These are phyloP conservation scores for Phytomonas francai DNA, from an alignment of 208 protist genomes.

Conservation along the genomic window DNA sequence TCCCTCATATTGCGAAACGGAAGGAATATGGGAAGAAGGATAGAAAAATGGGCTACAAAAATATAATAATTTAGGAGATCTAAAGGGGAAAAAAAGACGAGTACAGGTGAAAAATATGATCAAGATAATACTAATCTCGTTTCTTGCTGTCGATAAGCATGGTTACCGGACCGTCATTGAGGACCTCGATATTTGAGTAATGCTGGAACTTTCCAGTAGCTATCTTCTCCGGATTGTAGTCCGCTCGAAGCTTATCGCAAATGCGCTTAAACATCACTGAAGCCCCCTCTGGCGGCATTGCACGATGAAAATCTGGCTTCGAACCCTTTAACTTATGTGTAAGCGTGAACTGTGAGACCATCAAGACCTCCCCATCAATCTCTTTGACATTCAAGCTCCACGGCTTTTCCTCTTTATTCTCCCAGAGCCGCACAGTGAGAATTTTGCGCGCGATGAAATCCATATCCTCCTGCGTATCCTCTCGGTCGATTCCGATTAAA, in stretches of 20 bases:
- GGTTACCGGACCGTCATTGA: conserved; percentile 88
- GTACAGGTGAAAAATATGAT: conserved; percentile 3
- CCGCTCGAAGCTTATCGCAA: conserved; percentile 41
- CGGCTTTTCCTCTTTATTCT: conserved; percentile 48
- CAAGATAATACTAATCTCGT: conserved; percentile 13
- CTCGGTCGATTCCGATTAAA: conserved; percentile 70
- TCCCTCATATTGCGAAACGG: background rate
- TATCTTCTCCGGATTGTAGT: conserved; percentile 51
- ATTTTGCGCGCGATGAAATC: conserved; percentile 81
- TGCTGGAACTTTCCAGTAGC: conserved; percentile 81
- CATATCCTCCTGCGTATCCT: conserved; percentile 68
- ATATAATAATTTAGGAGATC: conserved; percentile 9
- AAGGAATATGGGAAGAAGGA: conserved; percentile 1
- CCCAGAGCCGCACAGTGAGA: conserved; percentile 58
- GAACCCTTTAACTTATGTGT: conserved; percentile 86
- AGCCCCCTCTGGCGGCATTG: conserved; percentile 69
- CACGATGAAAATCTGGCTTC: conserved; percentile 89
- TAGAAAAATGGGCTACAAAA: conserved; percentile 2
- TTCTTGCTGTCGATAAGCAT: conserved; percentile 73
- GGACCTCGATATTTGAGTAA: conserved; percentile 80
- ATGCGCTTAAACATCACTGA: conserved; percentile 70
- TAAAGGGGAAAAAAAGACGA: conserved; percentile 4
- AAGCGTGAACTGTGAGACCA: conserved; percentile 90
- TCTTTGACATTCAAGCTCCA: conserved; percentile 79
- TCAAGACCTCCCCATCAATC: conserved; percentile 73